Evolutionary conservation across 305 asterid genomes (phyloP), one percentile per base, ranked within the genome.

Genomic region (Plantago lanceolata): DNA sequence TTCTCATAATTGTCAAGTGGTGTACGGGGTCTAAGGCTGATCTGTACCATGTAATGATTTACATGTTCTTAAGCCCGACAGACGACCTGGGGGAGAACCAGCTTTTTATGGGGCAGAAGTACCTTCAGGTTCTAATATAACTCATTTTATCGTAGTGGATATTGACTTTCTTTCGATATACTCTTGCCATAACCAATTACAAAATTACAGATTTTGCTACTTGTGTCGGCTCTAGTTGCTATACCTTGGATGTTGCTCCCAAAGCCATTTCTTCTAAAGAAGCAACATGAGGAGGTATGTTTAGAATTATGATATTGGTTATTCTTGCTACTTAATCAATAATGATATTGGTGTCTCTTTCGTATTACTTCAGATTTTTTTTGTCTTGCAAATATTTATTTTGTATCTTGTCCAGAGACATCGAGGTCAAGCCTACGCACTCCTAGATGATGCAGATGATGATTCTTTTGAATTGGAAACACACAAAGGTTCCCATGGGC

Each of bases 31-130:
- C 84, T 60, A 73, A 79, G 69, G 81, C 81, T 48, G 84, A 79
- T 71, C 59, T 79, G 63, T 79, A 79, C 77, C 84, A 79, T 66
- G 84, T 79, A 61, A 79, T 79, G 84, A 79, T 79, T 49, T 73
- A 79, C 61, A 79, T 79, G 84, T 79, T 79, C 79, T 66, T 79
- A 57, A 75, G 81, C 67, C 84, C 84, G 50, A 71, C 84, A 47
- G 86, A 76, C 51, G 85, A 78, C 65, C 71, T 83, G 69, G 86
- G 85, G 8, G 86, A 83, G 67, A 83, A 83, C 68, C 83, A 83
- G 73, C 81, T 83, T 57, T 83, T 83, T 51, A 2, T 54, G 47
- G 83, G 89, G 67, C 86, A 83, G 79, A 77, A 70, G 65, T 77
- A 60, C 75, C 77, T 81, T 63, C 89, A 84, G 89, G 89, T 84